A percentile compares a stretch with the other conserved stretches of the same genome.
These are phyloP conservation scores for Apophysomyces trapeziformis DNA, from an alignment of 371 early-diverging fungal genomes.

Conservation along the genomic window DNA sequence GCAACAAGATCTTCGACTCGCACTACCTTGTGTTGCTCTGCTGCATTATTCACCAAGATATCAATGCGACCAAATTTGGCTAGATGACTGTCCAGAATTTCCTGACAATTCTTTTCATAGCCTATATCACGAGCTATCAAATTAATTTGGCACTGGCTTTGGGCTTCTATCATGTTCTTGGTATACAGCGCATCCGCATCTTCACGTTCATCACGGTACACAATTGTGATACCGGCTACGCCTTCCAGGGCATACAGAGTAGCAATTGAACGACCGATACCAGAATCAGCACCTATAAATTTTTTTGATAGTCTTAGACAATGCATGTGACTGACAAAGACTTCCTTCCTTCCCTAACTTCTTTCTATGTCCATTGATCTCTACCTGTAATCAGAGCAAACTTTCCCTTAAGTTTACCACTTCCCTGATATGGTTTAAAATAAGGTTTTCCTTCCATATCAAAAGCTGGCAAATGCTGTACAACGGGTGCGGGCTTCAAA, in stretches of 20 bases:
- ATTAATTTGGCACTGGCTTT: constrained; percentile 44
- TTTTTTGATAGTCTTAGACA: neutral
- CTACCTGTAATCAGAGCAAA: constrained; percentile 51
- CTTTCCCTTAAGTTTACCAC: constrained; percentile 49
- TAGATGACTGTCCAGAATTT: constrained; percentile 48
- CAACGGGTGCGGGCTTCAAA: constrained; percentile 53
- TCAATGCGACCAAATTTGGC: constrained; percentile 57
- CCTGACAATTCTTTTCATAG: constrained; percentile 47
- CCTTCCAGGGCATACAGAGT: constrained; percentile 56
- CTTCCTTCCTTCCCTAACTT: no score
- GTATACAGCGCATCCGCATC: constrained; percentile 54
- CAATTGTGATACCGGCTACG: constrained; percentile 51
- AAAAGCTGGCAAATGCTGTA: constrained; percentile 50
- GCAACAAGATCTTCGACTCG: constrained; percentile 44
- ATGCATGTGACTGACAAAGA: no score
- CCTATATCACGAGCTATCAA: constrained; percentile 56
- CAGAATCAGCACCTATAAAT: constrained; percentile 47
- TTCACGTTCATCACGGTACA: constrained; percentile 54
- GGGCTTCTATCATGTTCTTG: constrained; percentile 49
- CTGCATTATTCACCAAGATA: constrained; percentile 69
- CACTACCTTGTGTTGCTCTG: constrained; percentile 56
- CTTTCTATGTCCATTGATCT: neutral
- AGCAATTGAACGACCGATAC: constrained; percentile 54
- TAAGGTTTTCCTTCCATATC: constrained; percentile 43
- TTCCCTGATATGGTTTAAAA: constrained; percentile 46